Evolutionary conservation across 164 flowering plant genomes (phyloP).

Genomic region (Saururus chinensis): DNA sequence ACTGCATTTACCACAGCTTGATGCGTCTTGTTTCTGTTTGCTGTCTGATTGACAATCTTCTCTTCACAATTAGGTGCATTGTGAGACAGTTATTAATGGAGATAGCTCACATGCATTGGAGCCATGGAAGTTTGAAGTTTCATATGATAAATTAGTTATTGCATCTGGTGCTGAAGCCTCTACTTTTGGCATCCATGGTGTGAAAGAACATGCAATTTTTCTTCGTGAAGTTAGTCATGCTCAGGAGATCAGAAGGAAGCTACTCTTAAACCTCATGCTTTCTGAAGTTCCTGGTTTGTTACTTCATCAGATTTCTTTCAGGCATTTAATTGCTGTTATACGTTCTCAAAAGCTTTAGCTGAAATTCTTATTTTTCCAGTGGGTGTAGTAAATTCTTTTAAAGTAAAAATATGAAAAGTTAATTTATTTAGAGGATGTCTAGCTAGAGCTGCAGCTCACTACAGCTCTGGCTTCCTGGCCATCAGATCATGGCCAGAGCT

Average conservation of each 20-base stretch:
- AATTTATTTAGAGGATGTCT: too few relatives aligned
- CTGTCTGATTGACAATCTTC: too few relatives aligned
- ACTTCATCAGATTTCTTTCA: not conserved
- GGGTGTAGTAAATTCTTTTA: too few relatives aligned
- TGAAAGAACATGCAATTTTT: slow-evolving; percentile 74
- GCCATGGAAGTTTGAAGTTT: slow-evolving; percentile 66
- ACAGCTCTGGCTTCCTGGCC: too few relatives aligned
- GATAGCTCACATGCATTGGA: slow-evolving; percentile 12
- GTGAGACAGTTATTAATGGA: slow-evolving; percentile 68
- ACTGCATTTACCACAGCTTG: too few relatives aligned
- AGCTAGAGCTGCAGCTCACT: too few relatives aligned
- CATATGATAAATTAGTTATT: slow-evolving; percentile 86
- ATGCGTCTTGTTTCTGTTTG: too few relatives aligned
- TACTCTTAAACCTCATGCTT: slow-evolving; percentile 87
- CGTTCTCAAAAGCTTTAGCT: not conserved
- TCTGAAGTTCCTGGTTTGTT: slow-evolving; percentile 80
- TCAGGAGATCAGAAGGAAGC: slow-evolving; percentile 83
- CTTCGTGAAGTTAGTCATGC: slow-evolving; percentile 96
- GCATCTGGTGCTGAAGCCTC: slow-evolving; percentile 83
- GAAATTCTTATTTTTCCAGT: too few relatives aligned
- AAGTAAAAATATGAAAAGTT: too few relatives aligned
- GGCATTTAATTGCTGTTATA: not conserved
- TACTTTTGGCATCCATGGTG: slow-evolving; percentile 87
- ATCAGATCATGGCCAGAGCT: too few relatives aligned
- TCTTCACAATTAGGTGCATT: slow-evolving; percentile 39